Evolutionary conservation across 2,329 filamentous ascomycete genomes (phyloP), one percentile per base, ranked within the genome.

Genomic region (Bipolaris cookei): DNA sequence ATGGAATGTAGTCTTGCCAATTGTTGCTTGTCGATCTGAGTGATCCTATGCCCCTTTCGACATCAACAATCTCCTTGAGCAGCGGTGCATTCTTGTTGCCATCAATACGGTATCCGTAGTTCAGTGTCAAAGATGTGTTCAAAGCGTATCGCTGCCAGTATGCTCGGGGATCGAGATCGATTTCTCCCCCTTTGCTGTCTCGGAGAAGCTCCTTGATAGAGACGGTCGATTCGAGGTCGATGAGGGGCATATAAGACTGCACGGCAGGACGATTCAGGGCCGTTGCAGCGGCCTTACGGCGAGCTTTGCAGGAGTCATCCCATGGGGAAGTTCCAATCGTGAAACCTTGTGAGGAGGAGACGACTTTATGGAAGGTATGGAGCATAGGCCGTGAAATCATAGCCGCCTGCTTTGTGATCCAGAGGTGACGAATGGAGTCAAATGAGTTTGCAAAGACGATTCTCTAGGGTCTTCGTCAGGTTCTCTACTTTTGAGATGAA

Each of bases 251-350:
- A 73, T 94, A 94, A 0, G 87, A 88, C 68, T 91, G 88, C 1
- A 90, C 85, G 0, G 90, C 87, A 0, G 90, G 90, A 0, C 88
- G 84, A 72, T 93, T 93, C 20, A 94, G 81, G 0, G 91, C 90
- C 0, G 90, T 92, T 3, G 89, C 90, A 1, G 90, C 90, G 0
- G 89, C 90, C 78, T 92, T 93, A 61, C 91, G 85, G 8, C 90
- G 84, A 21, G 83, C 81, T 75, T 93, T 94, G 77, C 89, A 91
- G 2, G 87, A 91, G 48, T 92, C 90, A 60, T 93, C 90, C 88
- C 90, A 95, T 0, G 91, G 90, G 0, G 90, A 92, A 0, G 90
- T 92, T 1, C 91, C 91, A 58, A 95, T 92, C 0, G 90, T 94
- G 76, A 92, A 90, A 4, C 90, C 90, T 65, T 92, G 88, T 0